A percentile compares a stretch with the other conserved stretches of the same genome.
These are phyloP conservation scores for Fusarium sp. DNA, from an alignment of 2,329 filamentous ascomycete species.

Conservation along the genomic window DNA sequence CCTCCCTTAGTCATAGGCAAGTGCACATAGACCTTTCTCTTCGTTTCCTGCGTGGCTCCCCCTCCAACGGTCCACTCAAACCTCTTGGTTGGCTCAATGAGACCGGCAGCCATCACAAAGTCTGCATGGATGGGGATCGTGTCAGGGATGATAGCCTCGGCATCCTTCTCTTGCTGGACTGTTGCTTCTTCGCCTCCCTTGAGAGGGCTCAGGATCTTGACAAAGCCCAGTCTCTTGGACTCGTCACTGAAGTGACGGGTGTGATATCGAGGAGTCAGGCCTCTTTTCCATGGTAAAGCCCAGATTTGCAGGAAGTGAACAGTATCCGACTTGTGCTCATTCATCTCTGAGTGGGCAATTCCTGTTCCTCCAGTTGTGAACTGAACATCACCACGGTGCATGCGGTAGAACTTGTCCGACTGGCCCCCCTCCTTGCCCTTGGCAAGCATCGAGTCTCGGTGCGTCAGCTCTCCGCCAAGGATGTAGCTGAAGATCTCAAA, in stretches of 20 bases:
- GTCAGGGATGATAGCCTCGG: constrained; percentile 72
- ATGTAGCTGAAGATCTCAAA: constrained; percentile 94
- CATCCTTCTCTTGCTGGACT: constrained; percentile 74
- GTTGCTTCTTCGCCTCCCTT: constrained; percentile 77
- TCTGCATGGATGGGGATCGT: constrained; percentile 90
- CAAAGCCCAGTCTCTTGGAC: constrained; percentile 78
- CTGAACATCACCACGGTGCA: constrained; percentile 87
- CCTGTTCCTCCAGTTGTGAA: constrained; percentile 91
- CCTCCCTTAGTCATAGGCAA: constrained; percentile 85
- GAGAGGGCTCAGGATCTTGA: constrained; percentile 83
- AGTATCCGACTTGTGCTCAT: constrained; percentile 79
- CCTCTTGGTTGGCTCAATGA: constrained; percentile 75
- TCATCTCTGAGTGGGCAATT: constrained; percentile 87
- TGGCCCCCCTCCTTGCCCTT: constrained; percentile 74
- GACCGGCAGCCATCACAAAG: constrained; percentile 84
- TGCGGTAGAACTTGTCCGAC: constrained; percentile 77
- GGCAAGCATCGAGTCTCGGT: constrained; percentile 87
- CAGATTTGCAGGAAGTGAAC: constrained; percentile 93
- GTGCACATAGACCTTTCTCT: constrained; percentile 85
- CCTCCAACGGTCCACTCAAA: constrained; percentile 83
- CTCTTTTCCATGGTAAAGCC: constrained; percentile 83
- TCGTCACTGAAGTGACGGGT: constrained; percentile 81
- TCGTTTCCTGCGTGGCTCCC: constrained; percentile 64
- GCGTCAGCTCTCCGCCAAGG: constrained; percentile 87
- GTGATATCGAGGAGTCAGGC: constrained; percentile 83